A percentile compares a stretch with the other conserved stretches of the same genome.
phyloP scores from a whole-genome alignment of 176 grass and related monocot species.

The Avena atlantica region DNA sequence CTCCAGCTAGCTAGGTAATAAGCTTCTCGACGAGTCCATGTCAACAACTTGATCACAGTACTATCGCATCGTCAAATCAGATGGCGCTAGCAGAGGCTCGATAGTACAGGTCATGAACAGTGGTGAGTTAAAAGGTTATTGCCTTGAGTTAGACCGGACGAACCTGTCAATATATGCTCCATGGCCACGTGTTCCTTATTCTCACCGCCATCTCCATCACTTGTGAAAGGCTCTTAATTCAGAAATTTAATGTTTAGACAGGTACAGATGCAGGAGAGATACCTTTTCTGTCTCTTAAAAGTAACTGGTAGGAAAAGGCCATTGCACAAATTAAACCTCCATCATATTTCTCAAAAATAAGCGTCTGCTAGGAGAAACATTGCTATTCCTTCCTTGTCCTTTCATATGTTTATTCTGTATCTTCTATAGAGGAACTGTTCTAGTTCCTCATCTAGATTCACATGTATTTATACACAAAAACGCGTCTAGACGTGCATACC shows the following conservation, averaged over 20 bases:
- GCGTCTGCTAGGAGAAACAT: background rate
- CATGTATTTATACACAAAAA: no score
- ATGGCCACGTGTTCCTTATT: conserved; percentile 40
- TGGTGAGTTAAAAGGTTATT: conserved; percentile 13
- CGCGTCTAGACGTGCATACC: no score
- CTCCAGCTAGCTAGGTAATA: background rate
- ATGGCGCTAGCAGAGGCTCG: conserved; percentile 29
- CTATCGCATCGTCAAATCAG: conserved; percentile 48
- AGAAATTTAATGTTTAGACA: background rate
- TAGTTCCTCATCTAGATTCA: no score
- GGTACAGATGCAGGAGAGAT: background rate
- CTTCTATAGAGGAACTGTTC: no score
- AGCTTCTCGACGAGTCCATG: conserved; percentile 35
- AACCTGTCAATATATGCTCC: conserved; percentile 22
- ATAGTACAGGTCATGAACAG: conserved; percentile 17
- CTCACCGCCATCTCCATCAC: background rate
- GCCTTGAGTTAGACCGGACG: conserved; percentile 39
- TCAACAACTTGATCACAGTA: conserved; percentile 30
- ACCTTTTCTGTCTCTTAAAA: background rate
- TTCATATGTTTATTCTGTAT: no score
- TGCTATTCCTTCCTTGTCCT: no score
- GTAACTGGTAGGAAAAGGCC: background rate
- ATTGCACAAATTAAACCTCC: background rate
- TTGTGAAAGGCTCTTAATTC: background rate
- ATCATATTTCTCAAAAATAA: background rate